A percentile compares a stretch with the other conserved stretches of the same genome.
These are phyloP conservation scores for Allantophomopsis lycopodina DNA, from an alignment of 2,329 filamentous ascomycete genomes.

Conservation along the genomic window DNA sequence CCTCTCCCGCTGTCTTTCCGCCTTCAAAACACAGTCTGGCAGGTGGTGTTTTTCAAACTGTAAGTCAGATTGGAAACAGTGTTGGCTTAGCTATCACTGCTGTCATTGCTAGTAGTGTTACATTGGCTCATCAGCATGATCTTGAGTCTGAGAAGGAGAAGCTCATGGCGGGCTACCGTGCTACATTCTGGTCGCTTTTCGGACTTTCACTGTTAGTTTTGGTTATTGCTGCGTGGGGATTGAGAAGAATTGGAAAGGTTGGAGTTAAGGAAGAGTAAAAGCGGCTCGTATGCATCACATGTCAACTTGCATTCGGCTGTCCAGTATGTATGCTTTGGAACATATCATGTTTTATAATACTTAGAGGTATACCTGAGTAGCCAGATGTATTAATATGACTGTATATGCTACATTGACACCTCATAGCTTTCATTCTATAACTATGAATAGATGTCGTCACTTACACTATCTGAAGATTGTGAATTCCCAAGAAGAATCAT, in stretches of 20 bases:
- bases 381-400: no score
- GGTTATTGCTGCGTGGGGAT: constrained; percentile 22
- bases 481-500: no score
- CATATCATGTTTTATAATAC: no score
- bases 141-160: constrained; percentile 14
- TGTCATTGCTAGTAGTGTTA: constrained; percentile 30
- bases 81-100: constrained; percentile 36
- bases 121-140: constrained; percentile 19
- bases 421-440: no score
- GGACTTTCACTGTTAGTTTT: constrained; percentile 23
- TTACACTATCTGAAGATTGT: no score
- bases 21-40: constrained; percentile 42
- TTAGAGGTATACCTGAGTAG: no score
- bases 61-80: constrained; percentile 38
- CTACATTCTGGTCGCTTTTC: constrained; percentile 38
- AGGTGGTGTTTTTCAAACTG: constrained; percentile 47
- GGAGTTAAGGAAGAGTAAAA: constrained; percentile 12
- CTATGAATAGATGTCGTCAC: no score
- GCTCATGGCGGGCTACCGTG: constrained; percentile 35
- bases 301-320: no score
- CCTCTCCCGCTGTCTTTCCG: constrained; percentile 31
- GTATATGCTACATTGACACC: no score
- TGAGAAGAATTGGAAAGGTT: constrained; percentile 27
- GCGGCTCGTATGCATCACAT: not conserved
- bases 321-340: no score